Percentiles rank a stretch among this genome's conserved stretches.
These are phyloP conservation scores for Nymphaea colorata DNA, from an alignment of 164 flowering plant genomes.

Conservation along the genomic window DNA sequence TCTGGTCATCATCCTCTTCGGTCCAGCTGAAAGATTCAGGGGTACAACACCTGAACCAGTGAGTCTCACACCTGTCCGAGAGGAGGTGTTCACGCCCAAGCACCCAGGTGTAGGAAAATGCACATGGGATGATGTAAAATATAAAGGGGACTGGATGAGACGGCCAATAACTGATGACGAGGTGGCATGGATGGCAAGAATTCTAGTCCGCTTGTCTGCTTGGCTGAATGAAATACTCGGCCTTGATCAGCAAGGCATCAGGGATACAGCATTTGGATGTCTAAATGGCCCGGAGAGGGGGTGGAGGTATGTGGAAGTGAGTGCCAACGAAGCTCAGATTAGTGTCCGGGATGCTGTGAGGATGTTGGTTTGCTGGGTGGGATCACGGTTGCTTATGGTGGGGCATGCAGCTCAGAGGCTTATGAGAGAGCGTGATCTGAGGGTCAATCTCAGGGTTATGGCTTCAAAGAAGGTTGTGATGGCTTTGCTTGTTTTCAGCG, in stretches of 20 bases:
- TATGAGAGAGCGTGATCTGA: slow-evolving; percentile 46
- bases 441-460: slow-evolving; percentile 60
- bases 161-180: slow-evolving; percentile 70
- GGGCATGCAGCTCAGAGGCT: slow-evolving; percentile 15
- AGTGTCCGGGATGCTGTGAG: slow-evolving; percentile 24
- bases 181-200: slow-evolving; percentile 73
- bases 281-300: not conserved
- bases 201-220: slow-evolving; percentile 44
- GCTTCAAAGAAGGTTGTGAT: slow-evolving; percentile 64
- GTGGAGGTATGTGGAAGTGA: slow-evolving; percentile 19
- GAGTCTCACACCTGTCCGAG: slow-evolving; percentile 12
- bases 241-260: slow-evolving; percentile 21
- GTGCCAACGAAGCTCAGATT: slow-evolving; percentile 4
- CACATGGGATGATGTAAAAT: slow-evolving; percentile 26
- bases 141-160: slow-evolving; percentile 89
- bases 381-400: slow-evolving; percentile 31
- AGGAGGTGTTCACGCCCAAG: slow-evolving; percentile 69
- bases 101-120: slow-evolving; percentile 28
- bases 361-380: slow-evolving; percentile 22
- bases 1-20: slow-evolving; percentile 38
- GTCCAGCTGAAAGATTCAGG: slow-evolving; percentile 6
- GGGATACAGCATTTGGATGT: not conserved
- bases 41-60: not conserved
- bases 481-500: slow-evolving; percentile 23
- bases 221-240: slow-evolving; percentile 60